phyloP scores from a whole-genome alignment of 2,329 filamentous ascomycete genomes.

The Phialophora chinensis region DNA sequence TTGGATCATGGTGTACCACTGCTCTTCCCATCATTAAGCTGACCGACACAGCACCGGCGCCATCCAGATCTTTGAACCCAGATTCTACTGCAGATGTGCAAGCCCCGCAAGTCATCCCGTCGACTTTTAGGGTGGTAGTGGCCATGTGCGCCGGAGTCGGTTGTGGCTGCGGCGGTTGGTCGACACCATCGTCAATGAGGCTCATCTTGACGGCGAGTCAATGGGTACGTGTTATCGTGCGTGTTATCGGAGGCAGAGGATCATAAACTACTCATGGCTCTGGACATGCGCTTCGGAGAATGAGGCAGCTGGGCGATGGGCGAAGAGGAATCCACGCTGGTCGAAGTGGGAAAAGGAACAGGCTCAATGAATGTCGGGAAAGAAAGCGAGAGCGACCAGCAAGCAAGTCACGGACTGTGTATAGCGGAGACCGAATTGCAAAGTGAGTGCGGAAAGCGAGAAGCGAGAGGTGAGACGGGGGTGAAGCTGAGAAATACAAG shows the following conservation, averaged over 20 bases:
- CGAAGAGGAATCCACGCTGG: neutral
- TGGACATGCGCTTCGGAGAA: neutral
- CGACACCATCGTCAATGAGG: constrained; percentile 9
- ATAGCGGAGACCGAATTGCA: constrained; percentile 18
- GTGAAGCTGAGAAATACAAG: constrained; percentile 21
- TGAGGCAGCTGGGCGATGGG: neutral
- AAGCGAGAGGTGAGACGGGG: constrained; percentile 18
- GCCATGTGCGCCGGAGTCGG: constrained; percentile 69
- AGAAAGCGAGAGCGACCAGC: constrained; percentile 3
- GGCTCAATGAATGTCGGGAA: constrained; percentile 12
- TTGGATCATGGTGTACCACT: constrained; percentile 87
- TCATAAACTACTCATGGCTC: constrained; percentile 12
- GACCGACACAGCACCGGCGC: constrained; percentile 85
- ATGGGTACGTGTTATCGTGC: neutral
- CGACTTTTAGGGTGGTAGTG: constrained; percentile 87
- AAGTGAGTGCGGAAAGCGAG: neutral
- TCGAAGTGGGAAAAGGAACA: neutral
- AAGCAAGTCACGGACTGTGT: neutral
- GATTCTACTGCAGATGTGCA: constrained; percentile 96
- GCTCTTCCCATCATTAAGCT: constrained; percentile 94
- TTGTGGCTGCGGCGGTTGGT: neutral
- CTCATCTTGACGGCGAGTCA: constrained; percentile 13
- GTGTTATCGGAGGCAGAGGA: neutral
- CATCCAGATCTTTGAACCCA: constrained; percentile 81
- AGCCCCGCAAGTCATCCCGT: constrained; percentile 86